Base-by-base conservation (phyloP, 495 filamentous ascomycete species). In the Cudoniella acicularis region DNA sequence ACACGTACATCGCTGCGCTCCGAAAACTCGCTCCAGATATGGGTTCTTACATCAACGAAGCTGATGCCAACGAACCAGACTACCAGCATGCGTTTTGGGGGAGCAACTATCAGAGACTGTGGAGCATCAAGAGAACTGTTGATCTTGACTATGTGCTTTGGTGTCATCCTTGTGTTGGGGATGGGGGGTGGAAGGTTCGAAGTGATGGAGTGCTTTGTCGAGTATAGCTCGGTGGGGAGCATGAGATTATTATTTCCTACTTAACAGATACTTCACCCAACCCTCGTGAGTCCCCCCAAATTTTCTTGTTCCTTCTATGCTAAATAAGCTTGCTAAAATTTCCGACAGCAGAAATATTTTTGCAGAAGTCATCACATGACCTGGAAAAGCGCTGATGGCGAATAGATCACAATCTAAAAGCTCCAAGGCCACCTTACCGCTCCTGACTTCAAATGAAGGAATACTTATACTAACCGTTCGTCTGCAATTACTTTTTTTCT, bases 131-230 rank as follows among this genome's bases (percentile, higher is more conserved):
- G 65, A 65, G 73, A 41, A 70, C 72, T 50, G 75, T 82, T n/a
- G 84, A 88, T 67, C 83, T 84, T 1, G 49, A 73, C 10, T 72
- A 77, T 30, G 65, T 86, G 2, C 78, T 87, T 46, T 87, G 82
- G 71, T 85, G 76, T 27, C 67, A 60, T 13, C 79, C 79, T 2
- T 83, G 78, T 16, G 83, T 87, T 1, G 83, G 84, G 1, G 81
- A 79, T 54, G 85, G 86, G 45, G 71, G 71, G 18, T 87, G 83
- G 83, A 52, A 69, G 16, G 65, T 36, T 36, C 6, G 73, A 36
- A 62, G 55, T 0, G 69, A 66, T 16, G 66, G 64, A 36, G 26
- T 57, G 27, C 46, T 74, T 36, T 72, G 72, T 52, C 54, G 20
- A 49, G 11, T 23, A 17, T 21, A 49, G 20, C 1, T 49, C 30